Evolutionary conservation across 2,329 filamentous ascomycete species (phyloP).

Genomic region (Monosporascus sp.): DNA sequence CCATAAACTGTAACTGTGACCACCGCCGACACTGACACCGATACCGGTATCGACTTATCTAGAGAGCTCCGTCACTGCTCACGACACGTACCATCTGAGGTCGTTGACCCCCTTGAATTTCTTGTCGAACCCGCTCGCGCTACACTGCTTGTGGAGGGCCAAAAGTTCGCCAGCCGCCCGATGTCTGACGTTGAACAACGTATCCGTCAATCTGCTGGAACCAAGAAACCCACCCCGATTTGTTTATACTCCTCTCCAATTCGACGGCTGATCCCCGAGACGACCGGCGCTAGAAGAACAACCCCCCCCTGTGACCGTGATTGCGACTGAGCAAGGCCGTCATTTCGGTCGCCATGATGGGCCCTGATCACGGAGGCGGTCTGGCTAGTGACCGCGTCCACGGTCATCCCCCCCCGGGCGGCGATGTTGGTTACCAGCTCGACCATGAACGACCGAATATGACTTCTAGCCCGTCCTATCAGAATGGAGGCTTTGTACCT

Average conservation of each 20-base stretch:
- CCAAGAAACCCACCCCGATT: conserved; percentile 9
- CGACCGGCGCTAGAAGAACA: background rate
- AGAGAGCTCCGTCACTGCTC: background rate
- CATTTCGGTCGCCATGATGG: conserved; percentile 26
- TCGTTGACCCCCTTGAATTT: background rate
- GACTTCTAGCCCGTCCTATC: conserved; percentile 27
- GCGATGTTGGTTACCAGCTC: conserved; percentile 24
- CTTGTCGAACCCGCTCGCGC: conserved; percentile 19
- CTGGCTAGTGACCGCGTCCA: conserved; percentile 27
- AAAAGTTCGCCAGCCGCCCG: conserved; percentile 16
- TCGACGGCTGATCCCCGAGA: background rate
- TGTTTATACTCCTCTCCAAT: conserved; percentile 10
- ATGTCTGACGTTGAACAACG: conserved; percentile 26
- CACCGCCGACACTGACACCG: too few relatives aligned
- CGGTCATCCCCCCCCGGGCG: conserved; percentile 21
- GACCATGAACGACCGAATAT: conserved; percentile 27
- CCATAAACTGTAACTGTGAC: too few relatives aligned
- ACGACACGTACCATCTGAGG: background rate
- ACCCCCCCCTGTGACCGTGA: background rate
- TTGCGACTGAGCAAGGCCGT: conserved; percentile 11
- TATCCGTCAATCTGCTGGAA: conserved; percentile 14
- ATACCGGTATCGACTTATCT: too few relatives aligned
- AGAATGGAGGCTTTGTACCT: conserved; percentile 24
- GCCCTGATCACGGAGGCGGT: conserved; percentile 30
- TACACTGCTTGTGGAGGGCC: conserved; percentile 8